Base-by-base conservation (phyloP, 2,329 filamentous ascomycete species). In the Sphaerostilbella broomeana region DNA sequence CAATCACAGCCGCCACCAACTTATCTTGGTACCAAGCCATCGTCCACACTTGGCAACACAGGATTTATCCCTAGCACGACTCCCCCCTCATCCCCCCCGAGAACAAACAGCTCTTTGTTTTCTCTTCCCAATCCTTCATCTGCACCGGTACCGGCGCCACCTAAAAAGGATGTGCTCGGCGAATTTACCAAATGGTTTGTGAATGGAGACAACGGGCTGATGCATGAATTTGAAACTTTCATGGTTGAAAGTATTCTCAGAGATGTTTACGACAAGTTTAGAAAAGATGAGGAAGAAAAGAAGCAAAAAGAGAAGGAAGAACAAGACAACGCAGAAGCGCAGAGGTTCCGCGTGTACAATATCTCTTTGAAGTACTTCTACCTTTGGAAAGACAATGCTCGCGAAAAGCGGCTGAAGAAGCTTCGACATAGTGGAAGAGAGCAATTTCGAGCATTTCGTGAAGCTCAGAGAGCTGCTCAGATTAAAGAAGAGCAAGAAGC, bases 291-390 rank as follows among this genome's bases (percentile, higher is more conserved):
- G 42, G 59, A 60, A 13, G 66, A 68, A 39, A 62, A 62, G 26
- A 60, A 50, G 33, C 59, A 54, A 15, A 63, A 57, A 32, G 72
- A 74, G 40, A 72, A 75, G 48, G 71, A 76, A 27, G 64, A 67
- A 13, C 50, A 54, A 45, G 51, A 69, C 51, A 30, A 70, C 55
- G 64, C 63, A 3, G 58, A 72, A 38, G 73, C 73, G 11, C 60
- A 63, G 12, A 55, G 61, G n/a, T 75, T 72, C 47, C 64, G 70
- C 25, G 51, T 48, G 4, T 69, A 73, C 50, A 75, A 63, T 39
- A 59, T 79, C 20, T 58, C 62, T 10, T 58, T 77, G 43, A 75
- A 69, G 33, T 79, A 65, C 53, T 77, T 78, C 44, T 77, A 77
- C 48, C 62, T 62, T 13, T 79, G 75, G 75, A 70, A 67, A 34